These are phyloP conservation scores for Ziziphus jujuba DNA, from an alignment of 306 rosid genomes.

Conservation along the genomic window DNA sequence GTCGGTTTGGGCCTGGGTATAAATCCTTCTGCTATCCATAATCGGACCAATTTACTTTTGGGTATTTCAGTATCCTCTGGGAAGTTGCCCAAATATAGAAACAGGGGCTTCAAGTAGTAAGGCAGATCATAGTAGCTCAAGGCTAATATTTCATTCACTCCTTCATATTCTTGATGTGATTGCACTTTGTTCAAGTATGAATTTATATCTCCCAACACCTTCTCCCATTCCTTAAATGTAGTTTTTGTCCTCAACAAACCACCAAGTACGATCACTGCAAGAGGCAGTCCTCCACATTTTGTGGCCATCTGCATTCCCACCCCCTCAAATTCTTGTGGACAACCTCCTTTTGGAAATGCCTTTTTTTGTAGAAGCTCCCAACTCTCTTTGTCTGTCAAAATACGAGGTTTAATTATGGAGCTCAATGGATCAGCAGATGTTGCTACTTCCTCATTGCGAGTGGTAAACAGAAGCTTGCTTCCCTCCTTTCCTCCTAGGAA, in stretches of 20 bases:
- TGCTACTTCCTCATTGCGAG: constrained; percentile 39
- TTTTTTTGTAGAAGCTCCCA: constrained; percentile 35
- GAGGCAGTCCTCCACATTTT: constrained; percentile 16
- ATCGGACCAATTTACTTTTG: neutral
- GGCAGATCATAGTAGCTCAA: too few species aligned
- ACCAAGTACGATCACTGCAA: constrained; percentile 21
- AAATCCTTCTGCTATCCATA: constrained; percentile 31
- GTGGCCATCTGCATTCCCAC: neutral
- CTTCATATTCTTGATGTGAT: neutral
- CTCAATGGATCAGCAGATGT: constrained; percentile 26
- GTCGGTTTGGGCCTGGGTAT: neutral
- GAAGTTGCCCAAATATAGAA: too few species aligned
- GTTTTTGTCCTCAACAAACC: neutral
- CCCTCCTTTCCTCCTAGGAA: constrained; percentile 26
- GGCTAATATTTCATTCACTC: constrained; percentile 8
- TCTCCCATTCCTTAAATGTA: neutral
- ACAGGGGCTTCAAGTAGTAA: too few species aligned
- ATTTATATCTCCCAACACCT: neutral
- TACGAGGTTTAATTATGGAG: constrained; percentile 32
- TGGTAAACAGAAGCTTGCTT: too few species aligned
- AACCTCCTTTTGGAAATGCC: neutral
- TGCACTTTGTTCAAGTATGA: neutral
- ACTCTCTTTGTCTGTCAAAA: constrained; percentile 27
- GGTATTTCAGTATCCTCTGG: constrained; percentile 18
- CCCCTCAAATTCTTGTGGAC: neutral